Base-by-base conservation (phyloP, 495 filamentous ascomycete genomes). In the Cryomyces minteri region DNA sequence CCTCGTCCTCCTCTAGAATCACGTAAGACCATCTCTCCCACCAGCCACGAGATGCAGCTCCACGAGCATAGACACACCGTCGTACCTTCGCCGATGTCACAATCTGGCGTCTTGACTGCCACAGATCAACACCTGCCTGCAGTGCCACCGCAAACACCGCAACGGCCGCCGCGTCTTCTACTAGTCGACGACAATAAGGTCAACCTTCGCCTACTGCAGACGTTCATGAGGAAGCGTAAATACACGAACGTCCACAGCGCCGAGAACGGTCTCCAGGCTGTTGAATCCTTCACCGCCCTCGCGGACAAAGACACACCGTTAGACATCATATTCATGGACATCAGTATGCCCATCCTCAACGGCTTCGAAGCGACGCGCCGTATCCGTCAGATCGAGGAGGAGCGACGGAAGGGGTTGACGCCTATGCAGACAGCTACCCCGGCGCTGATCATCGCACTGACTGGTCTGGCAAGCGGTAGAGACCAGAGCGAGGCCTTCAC, bases 341-440 rank as follows among this genome's bases (percentile, higher is more conserved):
- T 66, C 6, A 53, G 40, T 10, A 56, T 56, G 53, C 53, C 53
- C 5, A 33, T 56, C 1, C 53, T 56, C 48, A 36, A 51, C 37
- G 53, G 53, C 3, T 44, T 51, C 14, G 51, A 51, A 32, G 37
- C 47, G 12, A 56, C 53, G 32, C 43, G 51, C 11, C 9, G 18
- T 14, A 56, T 56, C 32, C 43, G 53, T 18, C 38, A 39, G 18
- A 37, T 43, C 11, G 51, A 54, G 30, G 9, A 5, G n/a, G 44
- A 48, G n/a, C 18, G 31, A 6, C 10, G 39, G 4, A 12, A 9
- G 8, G 34, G 9, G 34, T 12, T 37, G 34, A 9, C 34, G 12
- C 9, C 34, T 9, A 40, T 25, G 43, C 32, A 40, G 14, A 31
- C 32, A 12, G 6, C 29, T 6, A 11, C n/a, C 18, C 52, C 50